Base-by-base conservation (phyloP, 495 filamentous ascomycete species). In the Aeminium ludgeri region DNA sequence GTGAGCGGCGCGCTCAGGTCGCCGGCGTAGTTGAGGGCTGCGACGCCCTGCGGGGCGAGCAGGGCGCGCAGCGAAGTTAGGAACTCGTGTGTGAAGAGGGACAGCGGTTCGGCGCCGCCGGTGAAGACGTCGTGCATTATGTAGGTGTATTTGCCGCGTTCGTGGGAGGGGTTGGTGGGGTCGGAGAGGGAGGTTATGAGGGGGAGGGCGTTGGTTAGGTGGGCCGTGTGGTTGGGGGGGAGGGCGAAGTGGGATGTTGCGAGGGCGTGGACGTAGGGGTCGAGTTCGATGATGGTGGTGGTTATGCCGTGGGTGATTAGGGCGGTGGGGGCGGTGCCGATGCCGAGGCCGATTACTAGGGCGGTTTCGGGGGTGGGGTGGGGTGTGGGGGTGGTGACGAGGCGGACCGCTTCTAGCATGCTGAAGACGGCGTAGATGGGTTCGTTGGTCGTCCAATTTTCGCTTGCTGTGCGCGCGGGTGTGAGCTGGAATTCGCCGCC, bases 81-180 rank as follows among this genome's bases (percentile, higher is more conserved):
- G 51, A 97, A 92, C 49, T 89, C 80, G 2, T 73, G 47, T 0
- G 89, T 95, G 60, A 97, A 96, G 1, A 97, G 69, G 15, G 76
- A 64, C 12, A 85, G 69, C 1, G 89, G 89, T 54, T 95, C 89
- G 2, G 84, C 85, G 41, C 52, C 89, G 12, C 89, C 89, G 0
- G 89, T 97, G 63, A 97, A 97, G n/a, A 97, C 89, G 51, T 97
- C 89, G 51, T 97, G 89, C 45, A 97, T 65, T 54, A 97, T 86
- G 64, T 92, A 96, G 57, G 93, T 78, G 54, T 78, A 96, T 30
- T 67, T 47, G 1, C 10, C 35, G 3, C 57, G 58, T n/a, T n/a
- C n/a, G n/a, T n/a, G n/a, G n/a, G n/a, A n/a, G n/a, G n/a, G n/a
- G n/a, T n/a, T n/a, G n/a, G n/a, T n/a, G n/a, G n/a, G n/a, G n/a